Base-by-base conservation (phyloP, 768 basidiomycete genomes). In the Podaxis rugospora region DNA sequence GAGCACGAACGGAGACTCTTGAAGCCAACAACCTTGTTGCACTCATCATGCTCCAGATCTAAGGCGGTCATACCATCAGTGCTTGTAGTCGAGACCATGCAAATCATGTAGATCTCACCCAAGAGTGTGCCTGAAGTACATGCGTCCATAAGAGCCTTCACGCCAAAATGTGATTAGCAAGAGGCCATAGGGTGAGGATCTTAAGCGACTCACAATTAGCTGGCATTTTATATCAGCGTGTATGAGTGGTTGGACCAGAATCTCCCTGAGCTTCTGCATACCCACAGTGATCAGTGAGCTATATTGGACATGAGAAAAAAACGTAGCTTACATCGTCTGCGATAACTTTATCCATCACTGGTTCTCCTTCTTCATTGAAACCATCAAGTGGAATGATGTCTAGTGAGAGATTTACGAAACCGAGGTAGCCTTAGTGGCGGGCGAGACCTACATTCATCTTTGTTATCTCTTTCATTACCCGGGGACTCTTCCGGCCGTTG, bases 101-200 rank as follows among this genome's bases (percentile, higher is more conserved):
- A 10, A 5, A 11, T 9, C 13, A n/a, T 49, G 18, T 1, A 39
- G 7, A 6, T 57, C 66, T 27, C 32, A 66, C 64, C 62, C 3
- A 66, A 50, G 9, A 66, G 44, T 0, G 66, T 64, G 1, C 66
- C 62, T 0, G 64, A 66, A 39, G 61, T 57, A 16, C 66, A 64
- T 2, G 64, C 4, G 4, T 55, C 54, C 54, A 55, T 55, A 3
- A 42, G 1, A 42, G 54, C 54, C 54, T 55, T 14, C n/a, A 27
- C 7, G 2, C 10, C n/a, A 11, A 11, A 7, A 13, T 7, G 4
- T 25, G 9, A 42, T 40, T 39, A 44, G 37, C 25, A 42, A 4
- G 36, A 14, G 7, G 18, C 37, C 13, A n/a, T 42, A 14, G 4
- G 5, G 11, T 7, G 13, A 25, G 25, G 6, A 16, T 3, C 16